phyloP scores from a whole-genome alignment of 805 yeast genomes.

The Schizosaccharomyces lindneri region DNA sequence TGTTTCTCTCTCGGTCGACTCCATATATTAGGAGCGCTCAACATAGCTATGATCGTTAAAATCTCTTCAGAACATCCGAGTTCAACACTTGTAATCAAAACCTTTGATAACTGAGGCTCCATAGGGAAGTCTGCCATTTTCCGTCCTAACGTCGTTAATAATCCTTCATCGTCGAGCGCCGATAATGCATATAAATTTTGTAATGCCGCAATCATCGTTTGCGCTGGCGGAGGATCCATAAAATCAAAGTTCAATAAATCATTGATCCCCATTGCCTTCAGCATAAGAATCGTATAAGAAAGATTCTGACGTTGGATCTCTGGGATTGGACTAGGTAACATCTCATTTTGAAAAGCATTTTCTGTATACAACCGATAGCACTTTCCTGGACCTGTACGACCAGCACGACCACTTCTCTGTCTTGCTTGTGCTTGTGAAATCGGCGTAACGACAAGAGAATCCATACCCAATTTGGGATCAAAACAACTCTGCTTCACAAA shows the following conservation, averaged over 20 bases:
- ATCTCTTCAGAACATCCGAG: constrained; percentile 42
- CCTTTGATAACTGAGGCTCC: constrained; percentile 71
- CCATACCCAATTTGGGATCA: constrained; percentile 74
- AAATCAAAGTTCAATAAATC: constrained; percentile 68
- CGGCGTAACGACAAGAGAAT: constrained; percentile 59
- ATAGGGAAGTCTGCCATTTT: constrained; percentile 82
- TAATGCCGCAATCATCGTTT: constrained; percentile 46
- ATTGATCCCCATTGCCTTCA: constrained; percentile 63
- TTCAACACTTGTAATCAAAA: constrained; percentile 36
- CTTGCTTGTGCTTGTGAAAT: constrained; percentile 89
- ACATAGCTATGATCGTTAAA: constrained; percentile 54
- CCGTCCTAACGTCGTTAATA: constrained; percentile 50
- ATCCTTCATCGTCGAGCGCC: constrained; percentile 60
- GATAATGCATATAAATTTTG: constrained; percentile 69
- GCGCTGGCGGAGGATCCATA: constrained; percentile 68
- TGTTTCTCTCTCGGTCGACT: constrained; percentile 40
- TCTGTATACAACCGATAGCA: constrained; percentile 78
- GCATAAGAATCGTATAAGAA: constrained; percentile 44
- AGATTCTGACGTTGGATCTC: constrained; percentile 76
- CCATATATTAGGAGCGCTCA: constrained; percentile 53
- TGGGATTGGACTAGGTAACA: constrained; percentile 61
- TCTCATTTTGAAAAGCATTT: constrained; percentile 51
- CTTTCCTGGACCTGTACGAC: constrained; percentile 90
- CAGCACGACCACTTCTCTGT: constrained; percentile 95
- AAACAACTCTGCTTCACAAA: constrained; percentile 78